phyloP scores from a whole-genome alignment of 371 early-diverging fungal species.

The Cokeromyces recurvatus region DNA sequence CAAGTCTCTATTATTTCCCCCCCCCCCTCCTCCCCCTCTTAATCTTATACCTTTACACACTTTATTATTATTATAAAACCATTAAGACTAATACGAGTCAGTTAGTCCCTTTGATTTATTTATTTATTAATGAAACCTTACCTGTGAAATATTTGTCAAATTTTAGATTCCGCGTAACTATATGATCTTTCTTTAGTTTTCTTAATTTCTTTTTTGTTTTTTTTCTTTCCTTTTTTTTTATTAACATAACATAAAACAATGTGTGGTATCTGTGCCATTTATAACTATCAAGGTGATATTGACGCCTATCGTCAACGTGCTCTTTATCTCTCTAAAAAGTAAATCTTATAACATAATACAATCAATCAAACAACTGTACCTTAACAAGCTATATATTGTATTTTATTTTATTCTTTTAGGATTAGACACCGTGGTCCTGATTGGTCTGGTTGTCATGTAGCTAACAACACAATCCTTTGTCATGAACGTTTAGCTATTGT shows the following conservation, averaged over 20 bases:
- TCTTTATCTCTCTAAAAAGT: constrained; percentile 85
- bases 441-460: constrained; percentile 86
- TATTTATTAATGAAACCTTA: too few relatives aligned
- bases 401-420: constrained; percentile 20
- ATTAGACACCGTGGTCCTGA: constrained; percentile 97
- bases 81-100: too few relatives aligned
- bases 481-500: constrained; percentile 98
- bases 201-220: neutral
- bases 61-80: too few relatives aligned
- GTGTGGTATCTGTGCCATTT: constrained; percentile 96
- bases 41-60: too few relatives aligned
- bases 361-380: too few relatives aligned
- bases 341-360: constrained; percentile 26
- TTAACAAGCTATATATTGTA: neutral
- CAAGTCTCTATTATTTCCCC: too few relatives aligned
- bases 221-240: neutral
- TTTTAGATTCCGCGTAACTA: too few relatives aligned
- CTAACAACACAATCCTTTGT: constrained; percentile 81
- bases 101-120: too few relatives aligned
- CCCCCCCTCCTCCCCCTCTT: too few relatives aligned
- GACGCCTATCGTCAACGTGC: constrained; percentile 79
- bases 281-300: constrained; percentile 78
- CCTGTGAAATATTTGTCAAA: too few relatives aligned
- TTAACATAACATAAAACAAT: constrained; percentile 34
- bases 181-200: neutral